phyloP scores from a whole-genome alignment of 148 eudicot genomes.

The Pouteria glomerata region DNA sequence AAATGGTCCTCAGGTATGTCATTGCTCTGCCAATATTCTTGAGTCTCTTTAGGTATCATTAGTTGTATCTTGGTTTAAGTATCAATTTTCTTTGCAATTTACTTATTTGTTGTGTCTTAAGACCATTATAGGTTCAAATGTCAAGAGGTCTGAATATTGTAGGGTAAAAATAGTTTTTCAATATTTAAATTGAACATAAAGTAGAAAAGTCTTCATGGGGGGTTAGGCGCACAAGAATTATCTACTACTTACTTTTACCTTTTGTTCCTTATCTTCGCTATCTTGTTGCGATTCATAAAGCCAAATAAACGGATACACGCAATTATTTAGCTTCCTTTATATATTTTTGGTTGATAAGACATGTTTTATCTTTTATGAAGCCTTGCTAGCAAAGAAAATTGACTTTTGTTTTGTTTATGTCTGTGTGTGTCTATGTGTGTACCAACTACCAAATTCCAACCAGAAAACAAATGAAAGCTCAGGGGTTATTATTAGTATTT shows the following conservation, averaged over 20 bases:
- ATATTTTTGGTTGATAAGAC: not conserved
- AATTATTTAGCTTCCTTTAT: not conserved
- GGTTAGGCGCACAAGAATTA: not conserved
- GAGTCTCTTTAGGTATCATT: not conserved
- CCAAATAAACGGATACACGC: not conserved
- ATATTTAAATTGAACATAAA: not conserved
- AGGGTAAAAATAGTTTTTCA: not conserved
- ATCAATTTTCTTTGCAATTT: constrained; percentile 36
- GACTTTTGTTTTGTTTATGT: too few relatives aligned
- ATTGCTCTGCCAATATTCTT: not conserved
- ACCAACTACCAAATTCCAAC: too few relatives aligned
- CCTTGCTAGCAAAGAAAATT: not conserved
- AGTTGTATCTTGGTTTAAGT: not conserved
- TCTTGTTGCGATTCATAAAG: not conserved
- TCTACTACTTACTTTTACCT: not conserved
- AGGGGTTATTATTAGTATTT: too few relatives aligned
- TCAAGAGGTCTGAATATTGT: not conserved
- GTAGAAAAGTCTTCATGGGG: not conserved
- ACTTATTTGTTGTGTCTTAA: not conserved
- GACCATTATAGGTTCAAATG: not conserved
- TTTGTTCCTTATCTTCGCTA: not conserved
- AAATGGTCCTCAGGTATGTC: constrained; percentile 74
- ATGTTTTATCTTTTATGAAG: not conserved
- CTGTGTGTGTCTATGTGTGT: too few relatives aligned
- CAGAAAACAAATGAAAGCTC: too few relatives aligned